Conservation (phyloP, 352 stramenopile species). For the Phytophthora boehmeriae region DNA sequence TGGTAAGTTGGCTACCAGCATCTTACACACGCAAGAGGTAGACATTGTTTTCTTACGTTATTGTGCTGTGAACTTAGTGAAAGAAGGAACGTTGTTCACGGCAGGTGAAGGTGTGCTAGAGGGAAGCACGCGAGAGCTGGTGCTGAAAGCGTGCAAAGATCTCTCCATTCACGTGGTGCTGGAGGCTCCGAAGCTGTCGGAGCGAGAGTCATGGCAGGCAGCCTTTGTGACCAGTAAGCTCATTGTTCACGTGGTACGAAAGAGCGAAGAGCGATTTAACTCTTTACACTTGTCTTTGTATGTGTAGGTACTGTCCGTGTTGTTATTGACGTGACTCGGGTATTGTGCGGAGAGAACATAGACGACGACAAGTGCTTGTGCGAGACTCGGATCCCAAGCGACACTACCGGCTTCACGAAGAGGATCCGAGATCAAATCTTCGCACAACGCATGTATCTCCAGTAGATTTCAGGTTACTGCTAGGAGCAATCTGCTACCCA, state of each 20-base stretch:
- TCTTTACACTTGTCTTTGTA: constrained; percentile 6
- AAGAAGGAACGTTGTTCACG: constrained; percentile 53
- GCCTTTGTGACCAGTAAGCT: constrained; percentile 80
- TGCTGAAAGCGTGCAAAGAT: constrained; percentile 61
- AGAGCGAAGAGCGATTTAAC: background rate
- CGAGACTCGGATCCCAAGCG: constrained; percentile 26
- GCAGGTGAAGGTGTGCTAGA: constrained; percentile 48
- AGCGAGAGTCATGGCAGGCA: constrained; percentile 57
- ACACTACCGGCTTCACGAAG: constrained; percentile 20
- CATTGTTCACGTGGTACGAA: background rate
- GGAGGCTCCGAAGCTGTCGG: constrained; percentile 55
- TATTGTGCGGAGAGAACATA: constrained; percentile 20
- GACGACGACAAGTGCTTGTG: constrained; percentile 5
- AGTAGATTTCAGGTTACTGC: constrained; percentile 12
- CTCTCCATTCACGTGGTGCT: constrained; percentile 65
- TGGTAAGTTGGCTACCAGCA: constrained; percentile 42
- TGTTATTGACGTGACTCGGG: constrained; percentile 33
- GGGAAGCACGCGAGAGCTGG: constrained; percentile 67
- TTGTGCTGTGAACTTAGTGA: constrained; percentile 35
- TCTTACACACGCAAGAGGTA: no score
- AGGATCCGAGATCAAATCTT: constrained; percentile 32
- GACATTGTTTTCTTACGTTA: no score
- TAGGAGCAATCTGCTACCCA: no score
- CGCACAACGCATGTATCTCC: constrained; percentile 23
- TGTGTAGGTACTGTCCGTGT: constrained; percentile 32